phyloP scores from a whole-genome alignment of 2,329 filamentous ascomycete genomes.

The Trichoderma arundinaceum region DNA sequence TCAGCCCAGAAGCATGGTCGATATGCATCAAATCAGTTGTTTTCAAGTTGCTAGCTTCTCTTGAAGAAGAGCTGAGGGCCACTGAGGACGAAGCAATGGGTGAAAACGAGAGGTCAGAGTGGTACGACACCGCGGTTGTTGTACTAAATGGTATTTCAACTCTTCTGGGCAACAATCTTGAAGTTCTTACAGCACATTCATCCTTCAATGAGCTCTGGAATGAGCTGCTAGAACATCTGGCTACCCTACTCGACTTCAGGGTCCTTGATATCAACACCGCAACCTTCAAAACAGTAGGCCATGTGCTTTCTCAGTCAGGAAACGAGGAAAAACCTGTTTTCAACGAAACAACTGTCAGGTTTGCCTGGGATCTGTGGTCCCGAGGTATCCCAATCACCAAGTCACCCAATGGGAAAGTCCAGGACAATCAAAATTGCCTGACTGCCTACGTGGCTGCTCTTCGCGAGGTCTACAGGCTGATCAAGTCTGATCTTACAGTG shows the following conservation, averaged over 20 bases:
- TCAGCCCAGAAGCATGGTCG: constrained; percentile 80
- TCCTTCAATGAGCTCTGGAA: constrained; percentile 78
- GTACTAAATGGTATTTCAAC: constrained; percentile 74
- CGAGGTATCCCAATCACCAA: constrained; percentile 63
- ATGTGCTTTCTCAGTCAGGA: constrained; percentile 62
- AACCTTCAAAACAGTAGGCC: constrained; percentile 69
- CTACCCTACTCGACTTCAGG: constrained; percentile 64
- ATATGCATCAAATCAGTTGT: constrained; percentile 81
- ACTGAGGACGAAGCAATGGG: constrained; percentile 48
- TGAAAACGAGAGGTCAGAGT: constrained; percentile 59
- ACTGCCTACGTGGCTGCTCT: constrained; percentile 81
- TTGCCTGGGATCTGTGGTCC: constrained; percentile 74
- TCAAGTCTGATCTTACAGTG: constrained; percentile 66
- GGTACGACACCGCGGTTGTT: constrained; percentile 76
- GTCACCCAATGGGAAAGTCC: constrained; percentile 44
- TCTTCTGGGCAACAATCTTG: constrained; percentile 77
- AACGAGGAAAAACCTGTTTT: constrained; percentile 52
- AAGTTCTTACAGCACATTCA: constrained; percentile 68
- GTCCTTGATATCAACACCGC: constrained; percentile 75
- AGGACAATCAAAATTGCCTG: constrained; percentile 80
- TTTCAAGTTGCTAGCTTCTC: constrained; percentile 75
- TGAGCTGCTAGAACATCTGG: constrained; percentile 72
- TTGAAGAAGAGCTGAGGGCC: constrained; percentile 61
- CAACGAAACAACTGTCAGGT: constrained; percentile 59
- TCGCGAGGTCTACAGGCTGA: constrained; percentile 77